Percentiles rank a stretch among this genome's conserved stretches.
Evolutionary conservation across 768 basidiomycete species (phyloP).

Genomic region (Lactarius vividus): DNA sequence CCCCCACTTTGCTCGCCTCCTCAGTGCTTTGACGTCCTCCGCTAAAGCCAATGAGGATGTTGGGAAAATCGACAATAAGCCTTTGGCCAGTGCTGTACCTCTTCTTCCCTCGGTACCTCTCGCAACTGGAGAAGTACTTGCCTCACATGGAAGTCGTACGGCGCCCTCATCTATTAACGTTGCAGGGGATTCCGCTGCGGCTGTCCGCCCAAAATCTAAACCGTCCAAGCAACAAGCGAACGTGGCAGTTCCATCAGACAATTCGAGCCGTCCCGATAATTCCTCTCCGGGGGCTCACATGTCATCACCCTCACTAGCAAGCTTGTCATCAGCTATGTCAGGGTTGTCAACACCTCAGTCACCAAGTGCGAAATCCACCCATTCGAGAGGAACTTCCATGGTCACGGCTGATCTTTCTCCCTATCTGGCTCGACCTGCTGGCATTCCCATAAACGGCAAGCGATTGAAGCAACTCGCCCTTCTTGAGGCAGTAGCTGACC

Average conservation of each 20-base stretch:
- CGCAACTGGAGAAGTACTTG: not conserved
- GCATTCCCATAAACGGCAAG: constrained; percentile 57
- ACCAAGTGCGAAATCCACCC: constrained; percentile 23
- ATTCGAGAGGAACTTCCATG: constrained; percentile 44
- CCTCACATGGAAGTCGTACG: constrained; percentile 5
- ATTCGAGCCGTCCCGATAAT: not conserved
- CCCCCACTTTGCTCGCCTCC: constrained; percentile 67
- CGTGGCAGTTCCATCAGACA: not conserved
- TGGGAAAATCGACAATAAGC: not conserved
- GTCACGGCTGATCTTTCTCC: constrained; percentile 64
- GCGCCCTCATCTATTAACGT: not conserved
- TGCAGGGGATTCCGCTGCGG: not conserved
- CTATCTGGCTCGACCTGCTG: constrained; percentile 55
- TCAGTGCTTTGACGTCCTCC: constrained; percentile 62
- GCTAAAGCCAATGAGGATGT: constrained; percentile 30
- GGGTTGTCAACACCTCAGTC: constrained; percentile 14
- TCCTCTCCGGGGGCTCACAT: constrained; percentile 4
- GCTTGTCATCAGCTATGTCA: constrained; percentile 19
- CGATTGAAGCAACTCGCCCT: constrained; percentile 68
- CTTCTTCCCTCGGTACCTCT: not conserved
- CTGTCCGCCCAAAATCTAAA: constrained; percentile 1
- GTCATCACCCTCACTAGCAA: constrained; percentile 10
- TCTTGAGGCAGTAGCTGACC: constrained; percentile 68
- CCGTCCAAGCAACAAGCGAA: constrained; percentile 5
- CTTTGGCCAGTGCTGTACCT: not conserved